These are phyloP conservation scores for Wallacemonas sp. DNA, from an alignment of 208 protist species.

Conservation along the genomic window DNA sequence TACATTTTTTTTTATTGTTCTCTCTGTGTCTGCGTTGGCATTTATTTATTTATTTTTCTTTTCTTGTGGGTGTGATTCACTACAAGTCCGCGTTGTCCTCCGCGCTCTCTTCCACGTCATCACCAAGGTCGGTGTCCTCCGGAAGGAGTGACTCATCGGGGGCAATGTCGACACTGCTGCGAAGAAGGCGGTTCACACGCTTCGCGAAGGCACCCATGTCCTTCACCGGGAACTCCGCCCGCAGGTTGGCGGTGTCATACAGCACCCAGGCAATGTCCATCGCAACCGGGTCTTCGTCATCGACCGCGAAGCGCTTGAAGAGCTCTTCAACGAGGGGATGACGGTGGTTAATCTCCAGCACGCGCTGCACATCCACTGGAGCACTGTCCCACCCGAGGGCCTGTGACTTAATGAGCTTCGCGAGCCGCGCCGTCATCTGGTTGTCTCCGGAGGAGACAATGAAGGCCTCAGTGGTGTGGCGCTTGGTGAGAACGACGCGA, in stretches of 20 bases:
- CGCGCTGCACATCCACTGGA: conserved; percentile 75
- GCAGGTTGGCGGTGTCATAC: conserved; percentile 95
- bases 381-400: conserved; percentile 56
- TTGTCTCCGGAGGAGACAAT: conserved; percentile 92
- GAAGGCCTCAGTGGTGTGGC: conserved; percentile 93
- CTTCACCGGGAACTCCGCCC: conserved; percentile 92
- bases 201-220: conserved; percentile 75
- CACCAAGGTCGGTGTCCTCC: conserved; percentile 64
- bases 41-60: conserved; percentile 10
- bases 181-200: conserved; percentile 90
- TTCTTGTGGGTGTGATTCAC: background rate
- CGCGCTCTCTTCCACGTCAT: conserved; percentile 30
- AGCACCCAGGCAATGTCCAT: conserved; percentile 94
- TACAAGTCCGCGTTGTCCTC: conserved; percentile 40
- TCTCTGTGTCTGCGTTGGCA: conserved; percentile 2
- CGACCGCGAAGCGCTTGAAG: conserved; percentile 74
- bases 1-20: conserved; percentile 5
- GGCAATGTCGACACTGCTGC: conserved; percentile 79
- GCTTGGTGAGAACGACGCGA: conserved; percentile 93
- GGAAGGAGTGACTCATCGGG: conserved; percentile 67
- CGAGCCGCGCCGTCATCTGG: conserved; percentile 97
- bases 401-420: conserved; percentile 97
- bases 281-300: conserved; percentile 81
- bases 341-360: conserved; percentile 98
- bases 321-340: conserved; percentile 97